Percentiles rank a stretch among this genome's conserved stretches.
These are phyloP conservation scores for Cercospora canescens DNA, from an alignment of 2,329 filamentous ascomycete species.

Conservation along the genomic window DNA sequence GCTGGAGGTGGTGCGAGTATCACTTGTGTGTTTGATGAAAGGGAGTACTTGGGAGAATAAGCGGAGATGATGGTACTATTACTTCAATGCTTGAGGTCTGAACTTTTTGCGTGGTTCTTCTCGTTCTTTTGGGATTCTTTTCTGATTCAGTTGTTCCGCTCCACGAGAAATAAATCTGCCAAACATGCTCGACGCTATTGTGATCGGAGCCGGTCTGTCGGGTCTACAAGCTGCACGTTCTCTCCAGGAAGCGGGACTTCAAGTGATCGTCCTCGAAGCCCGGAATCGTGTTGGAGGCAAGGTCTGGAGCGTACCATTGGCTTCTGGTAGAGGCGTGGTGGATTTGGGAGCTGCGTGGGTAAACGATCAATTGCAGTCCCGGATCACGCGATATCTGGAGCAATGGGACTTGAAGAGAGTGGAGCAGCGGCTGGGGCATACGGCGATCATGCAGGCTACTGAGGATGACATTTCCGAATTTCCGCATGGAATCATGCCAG, in stretches of 20 bases:
- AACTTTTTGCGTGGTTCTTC: not conserved
- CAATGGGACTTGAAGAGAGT: not conserved
- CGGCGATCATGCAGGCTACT: not conserved
- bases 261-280: constrained; percentile 30
- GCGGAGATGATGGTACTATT: no score
- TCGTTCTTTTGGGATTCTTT: no score
- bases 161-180: not conserved
- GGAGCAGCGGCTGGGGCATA: constrained; percentile 4
- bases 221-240: constrained; percentile 29
- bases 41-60: no score
- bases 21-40: not conserved
- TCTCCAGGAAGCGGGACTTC: constrained; percentile 24
- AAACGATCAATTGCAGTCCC: constrained; percentile 54
- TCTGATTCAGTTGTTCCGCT: not conserved
- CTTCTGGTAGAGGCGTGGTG: constrained; percentile 34
- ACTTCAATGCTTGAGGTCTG: no score
- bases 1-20: not conserved
- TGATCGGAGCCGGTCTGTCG: constrained; percentile 29
- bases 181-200: constrained; percentile 13
- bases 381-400: constrained; percentile 21
- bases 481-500: constrained; percentile 23
- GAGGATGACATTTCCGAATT: constrained; percentile 20
- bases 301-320: constrained; percentile 9
- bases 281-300: constrained; percentile 33
- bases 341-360: constrained; percentile 62